Percentiles rank a stretch among this genome's conserved stretches.
These are phyloP conservation scores for Linderina pennispora DNA, from an alignment of 192 early-diverging fungal species.

Conservation along the genomic window DNA sequence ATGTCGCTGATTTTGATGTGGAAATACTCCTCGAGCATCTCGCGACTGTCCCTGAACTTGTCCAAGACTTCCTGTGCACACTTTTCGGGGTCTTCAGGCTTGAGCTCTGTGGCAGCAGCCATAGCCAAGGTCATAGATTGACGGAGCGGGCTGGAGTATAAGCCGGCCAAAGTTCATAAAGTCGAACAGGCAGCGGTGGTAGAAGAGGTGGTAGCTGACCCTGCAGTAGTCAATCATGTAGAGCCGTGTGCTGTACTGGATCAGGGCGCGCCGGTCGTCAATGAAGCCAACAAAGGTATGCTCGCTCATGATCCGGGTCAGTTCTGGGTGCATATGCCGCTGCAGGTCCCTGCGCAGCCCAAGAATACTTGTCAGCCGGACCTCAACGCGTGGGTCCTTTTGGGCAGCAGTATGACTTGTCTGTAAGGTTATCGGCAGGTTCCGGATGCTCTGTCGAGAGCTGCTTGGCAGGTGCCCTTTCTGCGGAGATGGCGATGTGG, in stretches of 20 bases:
- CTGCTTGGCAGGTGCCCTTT: too few species aligned
- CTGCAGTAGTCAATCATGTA: slow-evolving; percentile 79
- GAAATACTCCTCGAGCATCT: slow-evolving; percentile 92
- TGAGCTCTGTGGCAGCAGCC: slow-evolving; percentile 50
- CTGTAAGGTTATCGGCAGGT: not conserved
- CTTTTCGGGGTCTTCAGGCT: slow-evolving; percentile 15
- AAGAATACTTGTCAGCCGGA: slow-evolving; percentile 74
- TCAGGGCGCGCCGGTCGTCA: slow-evolving; percentile 69
- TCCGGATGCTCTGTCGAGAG: too few species aligned
- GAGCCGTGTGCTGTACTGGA: slow-evolving; percentile 82
- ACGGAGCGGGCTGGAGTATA: slow-evolving; percentile 53
- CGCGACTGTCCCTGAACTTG: slow-evolving; percentile 38
- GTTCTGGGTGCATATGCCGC: slow-evolving; percentile 36
- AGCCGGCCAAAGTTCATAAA: slow-evolving; percentile 89
- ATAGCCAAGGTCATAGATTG: slow-evolving; percentile 62
- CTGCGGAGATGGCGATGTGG: too few species aligned
- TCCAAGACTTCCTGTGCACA: slow-evolving; percentile 10
- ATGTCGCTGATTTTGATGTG: slow-evolving; percentile 59
- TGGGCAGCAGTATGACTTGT: slow-evolving; percentile 14
- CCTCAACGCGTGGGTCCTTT: slow-evolving; percentile 56
- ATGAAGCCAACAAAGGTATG: slow-evolving; percentile 89
- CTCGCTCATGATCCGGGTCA: slow-evolving; percentile 72
- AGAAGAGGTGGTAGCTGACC: slow-evolving; percentile 81
- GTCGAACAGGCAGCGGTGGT: slow-evolving; percentile 72
- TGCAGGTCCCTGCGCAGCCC: slow-evolving; percentile 70